Conservation (phyloP, 768 basidiomycete species). For the Baorangia bicolor region DNA sequence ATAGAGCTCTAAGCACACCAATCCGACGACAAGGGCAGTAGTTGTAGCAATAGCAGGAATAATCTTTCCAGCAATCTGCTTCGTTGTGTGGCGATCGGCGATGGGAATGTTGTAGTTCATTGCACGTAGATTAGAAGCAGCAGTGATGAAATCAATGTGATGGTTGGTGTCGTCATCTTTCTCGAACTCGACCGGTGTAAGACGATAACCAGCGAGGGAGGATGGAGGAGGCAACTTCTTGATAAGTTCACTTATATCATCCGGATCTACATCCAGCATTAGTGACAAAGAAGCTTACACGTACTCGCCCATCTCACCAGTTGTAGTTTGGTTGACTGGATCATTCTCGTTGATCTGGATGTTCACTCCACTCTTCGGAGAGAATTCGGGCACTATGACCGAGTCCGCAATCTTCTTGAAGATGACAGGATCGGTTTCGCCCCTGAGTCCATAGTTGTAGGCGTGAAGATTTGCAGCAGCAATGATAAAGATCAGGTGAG, state of each 20-base stretch:
- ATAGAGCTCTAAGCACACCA: constrained; percentile 95
- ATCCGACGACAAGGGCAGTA: constrained; percentile 90
- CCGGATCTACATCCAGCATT: constrained; percentile 37
- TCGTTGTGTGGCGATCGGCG: constrained; percentile 90
- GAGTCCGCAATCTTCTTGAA: constrained; percentile 85
- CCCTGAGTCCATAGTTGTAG: constrained; percentile 95
- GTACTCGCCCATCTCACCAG: constrained; percentile 20
- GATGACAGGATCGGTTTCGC: constrained; percentile 72
- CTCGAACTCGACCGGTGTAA: constrained; percentile 95
- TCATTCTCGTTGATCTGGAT: constrained; percentile 94
- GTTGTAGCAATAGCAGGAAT: constrained; percentile 99
- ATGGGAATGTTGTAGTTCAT: constrained; percentile 88
- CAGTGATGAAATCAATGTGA: constrained; percentile 99
- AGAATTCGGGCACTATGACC: constrained; percentile 87
- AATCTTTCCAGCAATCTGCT: constrained; percentile 98
- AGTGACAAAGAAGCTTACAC: constrained; percentile 1
- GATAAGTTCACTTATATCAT: constrained; percentile 54
- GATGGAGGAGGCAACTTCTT: constrained; percentile 84
- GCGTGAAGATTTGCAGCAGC: constrained; percentile 96
- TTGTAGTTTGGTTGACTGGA: constrained; percentile 61
- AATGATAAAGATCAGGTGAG: constrained; percentile 86
- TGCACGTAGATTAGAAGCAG: constrained; percentile 94
- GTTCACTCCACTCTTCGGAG: constrained; percentile 89
- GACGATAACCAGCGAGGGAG: constrained; percentile 92
- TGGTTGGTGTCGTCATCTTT: constrained; percentile 98